Base-by-base conservation (phyloP, 805 yeast species). In the Wickerhamiella parazyma region DNA sequence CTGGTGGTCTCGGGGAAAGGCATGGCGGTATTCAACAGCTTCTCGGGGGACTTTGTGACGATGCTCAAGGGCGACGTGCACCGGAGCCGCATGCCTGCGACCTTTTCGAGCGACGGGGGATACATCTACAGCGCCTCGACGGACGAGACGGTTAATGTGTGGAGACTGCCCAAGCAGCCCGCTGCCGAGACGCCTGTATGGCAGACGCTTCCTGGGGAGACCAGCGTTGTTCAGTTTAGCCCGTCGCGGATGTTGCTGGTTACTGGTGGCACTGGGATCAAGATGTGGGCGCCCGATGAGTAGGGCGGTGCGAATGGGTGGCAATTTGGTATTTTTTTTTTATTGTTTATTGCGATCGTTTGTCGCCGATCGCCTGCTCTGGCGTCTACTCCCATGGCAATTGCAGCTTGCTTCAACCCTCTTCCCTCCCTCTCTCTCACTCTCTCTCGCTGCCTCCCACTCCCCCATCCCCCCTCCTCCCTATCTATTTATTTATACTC, bases 41-140 rank as follows among this genome's bases (percentile, higher is more conserved):
- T 76, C 49, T 69, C 67, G 52, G 91, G 91, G 16, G 60, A 67
- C 9, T 55, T 68, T 4, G 53, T 70, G 47, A 63, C 72, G 21
- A 58, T 58, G 17, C 60, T 79, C n/a, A 54, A 58, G 1, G 80
- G 80, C 0, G 59, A 75, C 4, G 54, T 59, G 11, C 44, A 51
- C 4, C 62, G 54, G 1, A 46, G 61, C n/a, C 69, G 73, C 37
- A 72, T 72, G 44, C 68, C 76, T 0, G 69, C 75, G 1, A 64
- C 80, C 16, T 71, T 78, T 33, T 66, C 83, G 0, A 82, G 84
- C 7, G 87, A 81, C 56, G 84, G 84, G 6, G 62, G 69, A 36
- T 76, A 60, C 51, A 72, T 78, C 0, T 59, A 75, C 3, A 71
- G 73, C 40, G 74, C 74, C 16, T 11, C 14, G 3, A 3, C 6